Base-by-base conservation (phyloP, 345 rosid species). In the Eucalyptus erythrocorys region DNA sequence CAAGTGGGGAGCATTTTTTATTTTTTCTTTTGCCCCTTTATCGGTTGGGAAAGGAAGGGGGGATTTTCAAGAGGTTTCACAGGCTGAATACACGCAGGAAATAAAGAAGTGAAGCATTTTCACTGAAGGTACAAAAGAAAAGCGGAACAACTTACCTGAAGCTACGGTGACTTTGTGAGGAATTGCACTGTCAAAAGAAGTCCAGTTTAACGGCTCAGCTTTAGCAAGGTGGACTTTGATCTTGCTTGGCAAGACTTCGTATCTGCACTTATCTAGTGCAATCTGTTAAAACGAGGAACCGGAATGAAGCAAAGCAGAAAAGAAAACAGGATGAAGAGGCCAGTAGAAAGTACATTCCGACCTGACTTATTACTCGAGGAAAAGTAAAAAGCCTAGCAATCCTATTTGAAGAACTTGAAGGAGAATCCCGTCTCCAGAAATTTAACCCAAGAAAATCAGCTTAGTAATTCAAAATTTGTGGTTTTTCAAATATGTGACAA, bases 141-240 rank as follows among this genome's bases (percentile, higher is more conserved):
- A 81, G 26, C 45, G 15, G 26, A 85, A 85, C 84, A 87, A n/a
- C 64, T 24, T 90, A 95, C 96, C 95, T 85, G 93, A 91, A 81
- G 93, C 59, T 47, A 88, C 88, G 88, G 87, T 90, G 8, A 89
- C 90, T 90, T 86, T 93, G 76, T 86, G 94, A 59, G 90, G 91
- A 86, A 95, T 93, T 22, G 80, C 57, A 86, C 87, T 88, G 48
- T 93, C 94, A 42, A 98, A 99, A 89, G 99, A 90, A 14, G 93
- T 88, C 99, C 99, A 98, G 8, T 93, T 95, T 84, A 95, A 88
- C 32, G 90, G 87, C 89, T 95, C 99, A 43, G 96, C 97, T 94
- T 98, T 98, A 81, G 94, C 94, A 50, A 98, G 96, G 85, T 93
- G 94, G 88, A 97, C 94, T 94, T 98, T 99, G 53, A 97, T 84